Evolutionary conservation across 495 filamentous ascomycete species (phyloP), one percentile per base, ranked within the genome.

Genomic region (Neurospora sp.): DNA sequence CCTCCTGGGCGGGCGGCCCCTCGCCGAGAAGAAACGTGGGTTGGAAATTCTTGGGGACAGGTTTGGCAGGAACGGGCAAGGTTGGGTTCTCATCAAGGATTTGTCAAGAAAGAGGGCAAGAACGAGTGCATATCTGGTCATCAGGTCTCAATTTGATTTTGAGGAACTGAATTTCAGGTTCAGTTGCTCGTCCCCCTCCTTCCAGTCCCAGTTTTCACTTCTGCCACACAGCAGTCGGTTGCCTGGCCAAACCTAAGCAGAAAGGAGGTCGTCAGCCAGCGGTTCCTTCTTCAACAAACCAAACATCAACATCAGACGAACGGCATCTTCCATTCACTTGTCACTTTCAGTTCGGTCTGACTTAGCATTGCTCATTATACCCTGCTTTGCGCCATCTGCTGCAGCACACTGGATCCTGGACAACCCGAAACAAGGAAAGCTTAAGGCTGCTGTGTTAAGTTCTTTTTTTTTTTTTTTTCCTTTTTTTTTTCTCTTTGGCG

Each of bases 301-400:
- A 53, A 59, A 71, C 53, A 59, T 66, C 22, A 38, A 38, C 70
- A 44, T 39, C 44, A 22, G 20, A 53, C 70, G 35, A 8, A 59
- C 35, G 59, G 37, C 31, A 71, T 38, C 9, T 5, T 61, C 68
- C 18, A 44, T 71, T 73, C 69, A 73, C 39, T 48, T 48, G 27
- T 31, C 40, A 69, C 40, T 44, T 35, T 20, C 27, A 69, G 40
- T 27, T 27, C 44, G 35, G 42, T 22, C 70, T 44, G 68, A 69
- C 27, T 69, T 74, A 68, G 66, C 72, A 73, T 72, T 40, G 18
- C 38, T 61, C 69, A 44, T 73, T 76, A 80, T 78, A 80, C 77
- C 78, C 77, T 77, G 74, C 76, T 73, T 40, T 37, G 22, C 48
- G 22, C 22, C 48, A 61, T 59, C 48, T 61, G 22, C 48, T 61